phyloP scores from a whole-genome alignment of 495 filamentous ascomycete genomes.

The Neurospora africana region DNA sequence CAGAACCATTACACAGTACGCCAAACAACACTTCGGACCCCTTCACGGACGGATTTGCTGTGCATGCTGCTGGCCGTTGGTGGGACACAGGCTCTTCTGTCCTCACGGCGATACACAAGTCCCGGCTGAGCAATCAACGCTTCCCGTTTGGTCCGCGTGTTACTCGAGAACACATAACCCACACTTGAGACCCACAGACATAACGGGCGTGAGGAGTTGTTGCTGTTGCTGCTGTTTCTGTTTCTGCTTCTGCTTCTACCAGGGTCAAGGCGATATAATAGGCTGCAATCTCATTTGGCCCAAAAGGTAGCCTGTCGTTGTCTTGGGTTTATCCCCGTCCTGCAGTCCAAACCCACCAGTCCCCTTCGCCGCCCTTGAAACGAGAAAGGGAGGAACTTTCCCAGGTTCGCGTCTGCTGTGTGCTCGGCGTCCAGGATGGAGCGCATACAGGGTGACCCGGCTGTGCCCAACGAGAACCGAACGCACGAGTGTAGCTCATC shows the following conservation, averaged over 20 bases:
- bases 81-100: not conserved
- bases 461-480: not conserved
- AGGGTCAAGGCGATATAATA: not conserved
- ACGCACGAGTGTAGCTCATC: constrained; percentile 1
- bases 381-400: not conserved
- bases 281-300: not conserved
- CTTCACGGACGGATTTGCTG: not conserved
- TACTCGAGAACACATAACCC: not conserved
- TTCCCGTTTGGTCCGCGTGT: not conserved
- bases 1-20: not conserved
- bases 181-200: not conserved
- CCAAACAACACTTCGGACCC: not conserved
- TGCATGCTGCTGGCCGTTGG: not conserved
- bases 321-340: not conserved
- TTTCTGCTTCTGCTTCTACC: not conserved
- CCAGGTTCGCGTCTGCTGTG: not conserved
- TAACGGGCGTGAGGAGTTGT: not conserved
- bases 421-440: constrained; percentile 6
- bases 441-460: not conserved
- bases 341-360: not conserved
- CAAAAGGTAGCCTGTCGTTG: not conserved
- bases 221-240: not conserved
- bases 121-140: not conserved
- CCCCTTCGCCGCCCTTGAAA: not conserved
- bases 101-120: not conserved